Evolutionary conservation across 106 monocot genomes (phyloP), one percentile per base, ranked within the genome.

Genomic region (Dioscorea alata): DNA sequence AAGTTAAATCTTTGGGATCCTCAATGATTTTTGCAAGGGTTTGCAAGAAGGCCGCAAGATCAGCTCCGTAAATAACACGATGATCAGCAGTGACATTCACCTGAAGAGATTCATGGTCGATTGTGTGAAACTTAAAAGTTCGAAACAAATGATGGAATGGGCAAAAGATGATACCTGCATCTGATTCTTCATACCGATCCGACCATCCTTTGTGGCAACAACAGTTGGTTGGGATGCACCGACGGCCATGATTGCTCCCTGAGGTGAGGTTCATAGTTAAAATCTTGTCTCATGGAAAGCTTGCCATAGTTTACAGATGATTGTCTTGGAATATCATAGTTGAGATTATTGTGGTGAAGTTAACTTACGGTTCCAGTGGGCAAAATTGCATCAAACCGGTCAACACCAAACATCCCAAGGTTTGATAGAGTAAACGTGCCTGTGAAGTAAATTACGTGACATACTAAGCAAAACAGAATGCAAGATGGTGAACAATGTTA

Each of bases 211-310:
- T 13, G 86, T 82, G 34, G 81, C 93, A 49, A 86, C 84, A 61
- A 94, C 69, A 48, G 84, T 82, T 54, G 89, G 89, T 35, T 81
- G 70, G 3, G 93, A 89, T 66, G 84, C 75, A n/a, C 93, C 93
- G 16, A 93, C 89, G 14, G 93, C 93, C 93, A 93, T 93, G 71
- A 89, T 93, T 35, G 89, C 93, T 56, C 93, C 86, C 89, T 93
- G 82, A 42, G 80, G 48, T 2, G 33, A 42, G 10, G 42, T 42
- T 42, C 42, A 42, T 42, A 42, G 42, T 42, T 42, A 42, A 42
- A 42, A 10, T 8, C 42, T 42, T 42, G 42, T 42, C 42, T 42
- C 2, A 42, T 10, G 0, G 42, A 42, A 42, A 5, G 42, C 42
- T 8, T 10, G 42, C 42, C 10, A 42, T 42, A 42, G 3, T 34